These are phyloP conservation scores for Eucalyptus paniculata DNA, from an alignment of 345 rosid genomes.

Conservation along the genomic window DNA sequence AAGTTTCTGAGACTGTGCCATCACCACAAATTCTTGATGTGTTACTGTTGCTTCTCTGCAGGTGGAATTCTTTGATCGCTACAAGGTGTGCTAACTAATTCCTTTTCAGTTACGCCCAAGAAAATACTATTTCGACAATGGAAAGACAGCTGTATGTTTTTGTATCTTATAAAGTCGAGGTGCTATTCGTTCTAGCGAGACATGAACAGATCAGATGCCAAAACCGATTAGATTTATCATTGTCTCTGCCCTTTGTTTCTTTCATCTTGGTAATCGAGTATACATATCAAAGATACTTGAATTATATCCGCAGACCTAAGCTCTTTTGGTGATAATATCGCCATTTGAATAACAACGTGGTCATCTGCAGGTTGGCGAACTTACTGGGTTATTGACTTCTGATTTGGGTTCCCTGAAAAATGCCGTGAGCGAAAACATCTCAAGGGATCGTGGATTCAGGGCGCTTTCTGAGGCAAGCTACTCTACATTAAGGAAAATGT, in stretches of 20 bases:
- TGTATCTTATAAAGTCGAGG: not conserved
- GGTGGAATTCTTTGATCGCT: conserved; percentile 85
- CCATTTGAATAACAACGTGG: not conserved
- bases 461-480: conserved; percentile 98
- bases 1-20: not conserved
- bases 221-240: not conserved
- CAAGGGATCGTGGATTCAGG: conserved; percentile 96
- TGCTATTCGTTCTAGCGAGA: not conserved
- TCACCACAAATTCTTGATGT: not conserved
- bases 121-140: not conserved
- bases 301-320: not conserved
- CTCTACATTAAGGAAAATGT: conserved; percentile 43
- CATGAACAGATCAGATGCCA: not conserved
- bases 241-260: not conserved
- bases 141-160: not conserved
- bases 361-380: conserved; percentile 68
- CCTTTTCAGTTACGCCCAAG: not conserved
- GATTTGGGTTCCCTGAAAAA: conserved; percentile 84
- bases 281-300: not conserved
- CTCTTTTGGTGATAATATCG: not conserved
- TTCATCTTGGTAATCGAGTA: not conserved
- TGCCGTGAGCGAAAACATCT: conserved; percentile 76
- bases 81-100: conserved; percentile 41
- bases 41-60: conserved; percentile 8
- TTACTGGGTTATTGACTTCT: conserved; percentile 70